These are phyloP conservation scores for Amylostereum areolatum DNA, from an alignment of 1,284 basidiomycete genomes.

Conservation along the genomic window DNA sequence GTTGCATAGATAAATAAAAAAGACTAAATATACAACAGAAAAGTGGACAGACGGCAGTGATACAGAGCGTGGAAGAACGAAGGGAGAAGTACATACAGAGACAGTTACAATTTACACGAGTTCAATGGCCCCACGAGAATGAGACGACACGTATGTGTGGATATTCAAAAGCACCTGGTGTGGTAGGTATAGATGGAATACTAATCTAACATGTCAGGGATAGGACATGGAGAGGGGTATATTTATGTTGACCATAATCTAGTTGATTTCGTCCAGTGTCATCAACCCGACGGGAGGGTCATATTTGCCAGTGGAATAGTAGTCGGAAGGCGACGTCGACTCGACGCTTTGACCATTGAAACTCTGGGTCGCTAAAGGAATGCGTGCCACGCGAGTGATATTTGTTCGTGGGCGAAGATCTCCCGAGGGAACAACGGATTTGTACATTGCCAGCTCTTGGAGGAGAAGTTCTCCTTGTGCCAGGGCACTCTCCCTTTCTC, in stretches of 20 bases:
- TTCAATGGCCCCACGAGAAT: background rate
- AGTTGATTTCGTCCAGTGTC: conserved; percentile 54
- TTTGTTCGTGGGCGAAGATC: conserved; percentile 56
- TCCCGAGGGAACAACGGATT: conserved; percentile 51
- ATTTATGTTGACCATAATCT: conserved; percentile 3
- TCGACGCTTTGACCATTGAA: conserved; percentile 25
- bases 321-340: background rate
- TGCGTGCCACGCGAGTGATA: conserved; percentile 55
- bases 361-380: conserved; percentile 44
- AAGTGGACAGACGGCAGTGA: too few species aligned
- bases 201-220: background rate
- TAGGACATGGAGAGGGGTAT: background rate
- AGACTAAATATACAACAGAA: too few species aligned
- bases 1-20: background rate
- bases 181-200: background rate
- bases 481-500: conserved; percentile 46
- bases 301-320: conserved; percentile 12
- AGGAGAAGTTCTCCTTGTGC: conserved; percentile 47
- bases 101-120: too few species aligned
- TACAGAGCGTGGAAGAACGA: background rate
- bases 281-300: conserved; percentile 41
- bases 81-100: background rate
- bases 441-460: conserved; percentile 65
- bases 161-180: background rate
- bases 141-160: background rate